phyloP scores from a whole-genome alignment of 179 eudicot species.

The Dionaea muscipula region DNA sequence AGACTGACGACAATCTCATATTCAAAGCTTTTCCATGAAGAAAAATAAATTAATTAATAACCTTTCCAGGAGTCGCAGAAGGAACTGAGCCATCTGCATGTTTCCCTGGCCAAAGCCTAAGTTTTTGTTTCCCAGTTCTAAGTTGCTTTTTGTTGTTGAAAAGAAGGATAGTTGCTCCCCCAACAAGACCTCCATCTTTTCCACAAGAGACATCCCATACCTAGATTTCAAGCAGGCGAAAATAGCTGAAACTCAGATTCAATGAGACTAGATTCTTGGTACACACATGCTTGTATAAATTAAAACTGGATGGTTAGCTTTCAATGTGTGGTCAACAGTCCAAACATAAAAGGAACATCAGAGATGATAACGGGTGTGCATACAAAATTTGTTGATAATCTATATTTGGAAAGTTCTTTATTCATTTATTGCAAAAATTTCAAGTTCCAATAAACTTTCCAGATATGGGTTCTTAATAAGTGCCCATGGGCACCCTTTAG shows the following conservation, averaged over 20 bases:
- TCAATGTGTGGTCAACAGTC: no score
- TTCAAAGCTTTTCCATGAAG: slow-evolving; percentile 3
- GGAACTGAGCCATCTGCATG: slow-evolving; percentile 85
- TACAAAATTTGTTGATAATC: no score
- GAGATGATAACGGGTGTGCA: no score
- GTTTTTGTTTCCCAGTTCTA: slow-evolving; percentile 90
- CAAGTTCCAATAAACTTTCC: no score
- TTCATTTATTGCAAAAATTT: no score
- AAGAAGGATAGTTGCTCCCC: slow-evolving; percentile 89
- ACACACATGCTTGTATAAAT: no score
- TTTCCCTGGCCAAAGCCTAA: slow-evolving; percentile 76
- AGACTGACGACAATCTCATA: slow-evolving; percentile 3
- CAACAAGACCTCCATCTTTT: slow-evolving; percentile 72
- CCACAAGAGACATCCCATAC: slow-evolving; percentile 94
- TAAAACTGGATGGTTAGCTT: no score
- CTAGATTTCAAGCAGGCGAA: slow-evolving; percentile 19
- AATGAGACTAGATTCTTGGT: background rate
- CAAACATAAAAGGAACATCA: no score
- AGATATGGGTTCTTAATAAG: no score
- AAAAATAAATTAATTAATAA: slow-evolving; percentile 11
- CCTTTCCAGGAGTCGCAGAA: slow-evolving; percentile 93
- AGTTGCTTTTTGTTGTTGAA: slow-evolving; percentile 90
- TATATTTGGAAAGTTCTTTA: no score
- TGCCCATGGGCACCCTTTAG: no score
- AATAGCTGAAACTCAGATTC: slow-evolving; percentile 4